A percentile compares a stretch with the other conserved stretches of the same genome.
Evolutionary conservation across 2,329 filamentous ascomycete genomes (phyloP).

Genomic region (Fusarium brevicatenulatum): DNA sequence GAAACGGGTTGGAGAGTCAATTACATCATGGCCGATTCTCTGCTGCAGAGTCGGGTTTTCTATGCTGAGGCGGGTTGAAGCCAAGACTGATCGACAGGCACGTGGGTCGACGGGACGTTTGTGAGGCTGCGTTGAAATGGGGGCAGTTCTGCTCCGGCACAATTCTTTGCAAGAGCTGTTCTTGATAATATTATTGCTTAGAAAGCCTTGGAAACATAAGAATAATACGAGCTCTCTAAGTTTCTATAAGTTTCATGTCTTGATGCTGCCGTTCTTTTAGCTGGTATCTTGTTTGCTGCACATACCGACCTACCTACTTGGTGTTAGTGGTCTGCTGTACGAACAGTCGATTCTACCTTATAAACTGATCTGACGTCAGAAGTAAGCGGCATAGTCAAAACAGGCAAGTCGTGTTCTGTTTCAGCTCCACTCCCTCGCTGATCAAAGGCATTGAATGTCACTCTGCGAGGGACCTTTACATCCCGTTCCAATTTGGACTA

Average conservation of each 20-base stretch:
- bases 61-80: not conserved
- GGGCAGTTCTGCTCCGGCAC: not conserved
- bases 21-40: slow-evolving; percentile 9
- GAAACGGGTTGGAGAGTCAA: not conserved
- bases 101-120: slow-evolving; percentile 7
- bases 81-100: slow-evolving; percentile 24
- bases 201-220: fast-evolving
- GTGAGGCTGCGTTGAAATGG: not conserved
- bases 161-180: not conserved
- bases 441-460: not conserved
- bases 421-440: slow-evolving; percentile 6
- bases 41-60: not conserved
- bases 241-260: not conserved
- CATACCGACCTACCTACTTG: not conserved
- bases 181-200: not conserved
- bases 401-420: slow-evolving; percentile 14
- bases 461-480: not conserved
- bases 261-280: too few species aligned
- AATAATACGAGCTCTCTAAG: not conserved
- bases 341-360: not conserved
- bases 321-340: not conserved
- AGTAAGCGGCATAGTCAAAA: not conserved
- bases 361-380: slow-evolving; percentile 6
- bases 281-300: not conserved
- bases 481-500: not conserved